A percentile compares a stretch with the other conserved stretches of the same genome.
These are phyloP conservation scores for Nakazawaea laoshanensis DNA, from an alignment of 805 yeast genomes.

Conservation along the genomic window DNA sequence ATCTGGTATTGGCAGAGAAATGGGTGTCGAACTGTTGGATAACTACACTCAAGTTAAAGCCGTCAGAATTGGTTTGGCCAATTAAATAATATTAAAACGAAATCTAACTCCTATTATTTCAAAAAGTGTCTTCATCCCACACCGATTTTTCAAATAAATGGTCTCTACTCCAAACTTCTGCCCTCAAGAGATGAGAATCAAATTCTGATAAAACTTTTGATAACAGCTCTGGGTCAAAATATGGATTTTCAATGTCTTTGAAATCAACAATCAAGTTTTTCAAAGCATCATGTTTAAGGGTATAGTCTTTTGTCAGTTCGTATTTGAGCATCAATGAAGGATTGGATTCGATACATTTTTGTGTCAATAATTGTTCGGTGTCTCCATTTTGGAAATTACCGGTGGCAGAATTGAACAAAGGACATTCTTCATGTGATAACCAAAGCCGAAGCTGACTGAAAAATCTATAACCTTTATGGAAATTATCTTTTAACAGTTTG, in stretches of 20 bases:
- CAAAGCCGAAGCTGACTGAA: conserved; percentile 15
- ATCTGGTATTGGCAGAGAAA: conserved; percentile 67
- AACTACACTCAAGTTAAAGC: conserved; percentile 61
- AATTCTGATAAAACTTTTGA: background rate
- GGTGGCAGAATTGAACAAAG: conserved; percentile 1
- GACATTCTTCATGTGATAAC: conserved; percentile 17
- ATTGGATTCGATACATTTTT: conserved; percentile 2
- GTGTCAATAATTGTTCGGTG: conserved; percentile 2
- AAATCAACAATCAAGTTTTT: conserved; percentile 3
- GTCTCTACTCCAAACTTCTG: conserved; percentile 5
- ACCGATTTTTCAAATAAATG: conserved; percentile 1
- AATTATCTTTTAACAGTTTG: conserved; percentile 13
- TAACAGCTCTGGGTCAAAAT: background rate
- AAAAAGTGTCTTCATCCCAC: background rate
- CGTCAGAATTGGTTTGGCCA: conserved; percentile 20
- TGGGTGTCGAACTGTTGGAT: conserved; percentile 61
- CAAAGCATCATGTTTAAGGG: background rate
- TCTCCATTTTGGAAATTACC: background rate
- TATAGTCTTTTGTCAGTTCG: background rate
- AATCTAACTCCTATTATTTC: background rate
- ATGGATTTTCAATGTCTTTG: background rate
- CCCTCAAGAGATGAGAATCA: background rate
- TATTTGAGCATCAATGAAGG: background rate
- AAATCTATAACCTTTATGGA: conserved; percentile 16
- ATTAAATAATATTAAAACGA: background rate